These are phyloP conservation scores for Hyphodiscus hymeniophilus DNA, from an alignment of 495 filamentous ascomycete species.

Conservation along the genomic window DNA sequence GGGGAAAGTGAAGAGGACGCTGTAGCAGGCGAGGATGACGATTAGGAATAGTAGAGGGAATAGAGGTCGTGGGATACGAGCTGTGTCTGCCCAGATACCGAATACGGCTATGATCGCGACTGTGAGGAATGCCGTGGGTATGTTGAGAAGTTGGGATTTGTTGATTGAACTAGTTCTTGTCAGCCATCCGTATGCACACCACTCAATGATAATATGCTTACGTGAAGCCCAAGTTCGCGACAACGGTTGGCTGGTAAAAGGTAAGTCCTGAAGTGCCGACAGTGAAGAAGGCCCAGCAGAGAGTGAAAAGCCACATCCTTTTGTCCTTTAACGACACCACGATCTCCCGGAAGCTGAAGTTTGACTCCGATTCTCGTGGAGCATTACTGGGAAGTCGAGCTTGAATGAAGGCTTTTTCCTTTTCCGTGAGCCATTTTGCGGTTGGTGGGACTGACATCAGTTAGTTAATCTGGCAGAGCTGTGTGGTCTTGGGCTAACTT, in stretches of 20 bases:
- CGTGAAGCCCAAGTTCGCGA: slow-evolving; percentile 43
- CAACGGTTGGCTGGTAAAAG: slow-evolving; percentile 48
- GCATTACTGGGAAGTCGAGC: slow-evolving; percentile 57
- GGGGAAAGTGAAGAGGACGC: slow-evolving; percentile 32
- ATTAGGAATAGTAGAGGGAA: slow-evolving; percentile 34
- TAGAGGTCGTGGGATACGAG: slow-evolving; percentile 31
- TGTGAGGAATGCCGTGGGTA: slow-evolving; percentile 44
- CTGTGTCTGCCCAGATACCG: slow-evolving; percentile 35
- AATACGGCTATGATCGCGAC: slow-evolving; percentile 32
- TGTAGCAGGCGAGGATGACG: slow-evolving; percentile 33
- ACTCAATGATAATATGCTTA: not conserved
- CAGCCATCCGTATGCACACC: not conserved
- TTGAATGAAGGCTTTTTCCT: slow-evolving; percentile 39
- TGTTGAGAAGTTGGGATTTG: slow-evolving; percentile 45
- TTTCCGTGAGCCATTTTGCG: slow-evolving; percentile 36
- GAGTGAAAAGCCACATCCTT: slow-evolving; percentile 44
- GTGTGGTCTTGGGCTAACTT: slow-evolving; percentile 47
- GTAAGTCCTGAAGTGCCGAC: slow-evolving; percentile 41
- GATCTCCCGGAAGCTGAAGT: slow-evolving; percentile 51
- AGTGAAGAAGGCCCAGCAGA: slow-evolving; percentile 32
- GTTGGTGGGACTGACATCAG: slow-evolving; percentile 54
- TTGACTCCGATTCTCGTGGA: slow-evolving; percentile 33
- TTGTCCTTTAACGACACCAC: slow-evolving; percentile 58
- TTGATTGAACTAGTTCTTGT: slow-evolving; percentile 27
- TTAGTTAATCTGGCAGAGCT: too few species aligned